Base-by-base conservation (phyloP, 768 basidiomycete genomes). In the Erythrobasidium yunnanense region DNA sequence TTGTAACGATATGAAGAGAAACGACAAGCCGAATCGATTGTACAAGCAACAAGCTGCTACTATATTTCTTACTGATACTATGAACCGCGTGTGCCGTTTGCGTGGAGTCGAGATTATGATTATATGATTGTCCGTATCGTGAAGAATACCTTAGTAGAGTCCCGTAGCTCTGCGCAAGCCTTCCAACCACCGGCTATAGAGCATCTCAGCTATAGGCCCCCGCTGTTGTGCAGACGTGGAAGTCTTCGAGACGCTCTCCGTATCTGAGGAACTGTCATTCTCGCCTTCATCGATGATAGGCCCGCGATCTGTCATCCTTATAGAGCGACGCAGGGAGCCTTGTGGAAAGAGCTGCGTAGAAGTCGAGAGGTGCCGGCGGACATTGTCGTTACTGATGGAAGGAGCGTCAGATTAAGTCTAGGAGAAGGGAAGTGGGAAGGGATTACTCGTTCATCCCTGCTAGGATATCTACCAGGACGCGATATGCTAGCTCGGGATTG, bases 111-210 rank as follows among this genome's bases (percentile, higher is more conserved):
- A n/a, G n/a, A n/a, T n/a, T n/a, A n/a, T n/a, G n/a, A n/a, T n/a
- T n/a, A n/a, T n/a, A n/a, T n/a, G n/a, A n/a, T n/a, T n/a, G n/a
- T n/a, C n/a, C n/a, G n/a, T n/a, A n/a, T n/a, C n/a, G n/a, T 11
- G 18, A 52, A 52, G 7, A 22, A 13, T 8, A 8, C 8, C 34
- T 55, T 32, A 63, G 47, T 63, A 63, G 13, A 63, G 47, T 20
- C 60, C 60, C 4, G 60, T 63, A 7, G 60, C 60, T 11, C 47
- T 29, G 2, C 60, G 60, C 7, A 63, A 38, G 2, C 60, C 56
- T 45, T 58, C 88, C 25, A 96, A 79, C 92, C 93, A 97, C 53
- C 93, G 84, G 82, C 92, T 85, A 75, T 96, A 97, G n/a, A 97
- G 79, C 69, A 97, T 81, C 75, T 97, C 93, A 22, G 90, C 88